phyloP scores from a whole-genome alignment of 306 rosid species.

The Gastrolobium bilobum region DNA sequence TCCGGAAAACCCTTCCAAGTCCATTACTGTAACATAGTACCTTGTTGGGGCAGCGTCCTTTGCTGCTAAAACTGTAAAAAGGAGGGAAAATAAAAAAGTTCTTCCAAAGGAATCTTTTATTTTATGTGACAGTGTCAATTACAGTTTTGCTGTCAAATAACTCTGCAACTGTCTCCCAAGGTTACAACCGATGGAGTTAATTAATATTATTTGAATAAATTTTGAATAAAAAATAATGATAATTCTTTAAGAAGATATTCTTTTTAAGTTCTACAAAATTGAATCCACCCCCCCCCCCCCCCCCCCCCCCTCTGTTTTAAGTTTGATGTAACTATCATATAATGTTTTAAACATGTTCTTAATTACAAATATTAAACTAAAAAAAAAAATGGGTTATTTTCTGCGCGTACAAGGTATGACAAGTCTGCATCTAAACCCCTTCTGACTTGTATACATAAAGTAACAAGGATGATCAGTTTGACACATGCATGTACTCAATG shows the following conservation, averaged over 20 bases:
- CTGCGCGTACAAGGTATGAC: slow-evolving; percentile 38
- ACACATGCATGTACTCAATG: slow-evolving; percentile 39
- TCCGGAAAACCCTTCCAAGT: background rate
- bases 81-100: background rate
- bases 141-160: slow-evolving; percentile 30
- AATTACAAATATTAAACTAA: too few relatives aligned
- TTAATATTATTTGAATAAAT: background rate
- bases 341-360: too few relatives aligned
- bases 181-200: background rate
- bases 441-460: slow-evolving; percentile 39
- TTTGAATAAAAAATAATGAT: too few relatives aligned
- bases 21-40: background rate
- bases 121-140: background rate
- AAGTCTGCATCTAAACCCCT: slow-evolving; percentile 45
- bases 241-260: too few relatives aligned
- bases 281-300: too few relatives aligned
- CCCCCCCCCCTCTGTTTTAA: too few relatives aligned
- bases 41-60: background rate
- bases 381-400: slow-evolving; percentile 6
- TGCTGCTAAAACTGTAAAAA: background rate
- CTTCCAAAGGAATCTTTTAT: background rate
- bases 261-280: too few relatives aligned
- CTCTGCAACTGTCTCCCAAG: slow-evolving; percentile 1
- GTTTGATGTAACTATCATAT: too few relatives aligned
- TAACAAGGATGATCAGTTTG: slow-evolving; percentile 39